Evolutionary conservation across 2,329 filamentous ascomycete species (phyloP), one percentile per base, ranked within the genome.

Genomic region (Emergomyces africanus): DNA sequence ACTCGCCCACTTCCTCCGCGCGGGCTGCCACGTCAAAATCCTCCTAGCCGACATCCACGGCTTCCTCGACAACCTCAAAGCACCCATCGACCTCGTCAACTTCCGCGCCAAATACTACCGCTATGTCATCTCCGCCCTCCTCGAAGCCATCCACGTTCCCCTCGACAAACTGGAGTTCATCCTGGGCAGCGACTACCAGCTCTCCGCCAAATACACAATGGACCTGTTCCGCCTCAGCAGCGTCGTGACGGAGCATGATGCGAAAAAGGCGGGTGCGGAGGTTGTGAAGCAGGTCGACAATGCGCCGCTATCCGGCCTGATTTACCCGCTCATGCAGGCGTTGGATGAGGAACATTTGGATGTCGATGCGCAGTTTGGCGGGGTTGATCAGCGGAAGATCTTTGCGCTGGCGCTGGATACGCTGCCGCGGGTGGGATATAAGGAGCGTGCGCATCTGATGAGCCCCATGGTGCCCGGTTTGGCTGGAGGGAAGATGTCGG

Each of bases 391-490:
- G 76, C 78, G 90, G 61, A 96, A 96, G 75, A 85, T 96, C 62
- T 96, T 96, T 71, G 86, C 85, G 0, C 83, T 90, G 3, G 90
- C 92, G 4, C 87, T 87, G 64, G 92, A 96, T 65, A 87, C 86
- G 75, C 76, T 96, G 35, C 90, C 90, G 14, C 89, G 87, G 73
- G 77, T 99, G 54, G 90, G 90, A 56, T 96, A 96, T 79, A 83
- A 83, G 65, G 83, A 87, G 72, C 75, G 88, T 68, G 80, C 88
- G 67, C 84, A 89, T 72, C 67, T 90, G 59, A 86, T 90, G 80
- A 90, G 90, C 73, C 84, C 89, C 23, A 95, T 97, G 87, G 88
- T 97, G 20, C 86, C 91, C 0, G 92, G 94, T 44, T 78, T 97
- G 12, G 79, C 81, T 64, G 86, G 89, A 42, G 87, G 84, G 63